phyloP scores from a whole-genome alignment of 2,329 filamentous ascomycete species.

The Penicillium sclerotiorum region DNA sequence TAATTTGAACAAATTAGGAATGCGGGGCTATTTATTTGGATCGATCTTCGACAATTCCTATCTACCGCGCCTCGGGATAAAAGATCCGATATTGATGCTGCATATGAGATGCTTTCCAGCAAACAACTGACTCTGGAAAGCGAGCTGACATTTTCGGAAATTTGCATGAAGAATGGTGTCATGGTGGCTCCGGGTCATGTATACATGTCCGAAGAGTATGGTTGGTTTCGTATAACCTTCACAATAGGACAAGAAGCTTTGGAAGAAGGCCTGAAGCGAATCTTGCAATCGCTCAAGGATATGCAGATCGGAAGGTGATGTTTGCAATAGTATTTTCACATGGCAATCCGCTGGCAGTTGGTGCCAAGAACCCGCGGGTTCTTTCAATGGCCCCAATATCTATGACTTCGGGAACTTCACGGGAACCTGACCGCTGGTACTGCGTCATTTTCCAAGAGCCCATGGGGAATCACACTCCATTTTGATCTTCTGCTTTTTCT shows the following conservation, averaged over 20 bases:
- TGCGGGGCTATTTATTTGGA: slow-evolving; percentile 14
- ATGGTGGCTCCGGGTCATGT: slow-evolving; percentile 14
- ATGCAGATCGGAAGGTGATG: too few relatives aligned
- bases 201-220: slow-evolving; percentile 10
- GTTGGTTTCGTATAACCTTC: slow-evolving; percentile 18
- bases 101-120: neutral
- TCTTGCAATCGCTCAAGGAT: too few relatives aligned
- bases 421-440: too few relatives aligned
- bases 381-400: too few relatives aligned
- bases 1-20: slow-evolving; percentile 7
- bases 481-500: too few relatives aligned
- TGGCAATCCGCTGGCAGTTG: too few relatives aligned
- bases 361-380: too few relatives aligned
- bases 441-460: too few relatives aligned
- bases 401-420: too few relatives aligned
- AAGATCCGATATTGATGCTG: neutral
- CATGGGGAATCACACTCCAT: too few relatives aligned
- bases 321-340: too few relatives aligned
- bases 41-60: slow-evolving; percentile 13
- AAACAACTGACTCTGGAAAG: neutral
- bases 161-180: slow-evolving; percentile 13
- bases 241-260: slow-evolving; percentile 8
- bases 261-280: slow-evolving; percentile 12
- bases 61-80: neutral
- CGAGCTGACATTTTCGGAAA: slow-evolving; percentile 10